Evolutionary conservation across 345 rosid species (phyloP).

Genomic region (Sapria himalayana): DNA sequence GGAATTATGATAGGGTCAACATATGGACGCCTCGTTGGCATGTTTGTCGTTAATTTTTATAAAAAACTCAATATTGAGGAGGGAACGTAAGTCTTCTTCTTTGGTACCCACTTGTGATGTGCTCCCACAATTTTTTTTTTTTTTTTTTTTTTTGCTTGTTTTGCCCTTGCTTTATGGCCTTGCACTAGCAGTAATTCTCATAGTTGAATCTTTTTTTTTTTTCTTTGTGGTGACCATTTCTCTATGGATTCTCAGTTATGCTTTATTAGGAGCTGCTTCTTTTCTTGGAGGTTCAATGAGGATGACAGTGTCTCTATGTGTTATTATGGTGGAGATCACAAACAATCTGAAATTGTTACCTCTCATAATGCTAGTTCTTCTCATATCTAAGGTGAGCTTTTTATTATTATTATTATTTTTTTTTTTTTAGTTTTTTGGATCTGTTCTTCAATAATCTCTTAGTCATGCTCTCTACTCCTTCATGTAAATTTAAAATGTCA

Average conservation of each 20-base stretch:
- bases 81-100: constrained; percentile 65
- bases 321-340: constrained; percentile 93
- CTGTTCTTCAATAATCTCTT: too few relatives aligned
- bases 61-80: constrained; percentile 86
- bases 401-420: too few relatives aligned
- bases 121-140: too few relatives aligned
- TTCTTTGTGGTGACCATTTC: constrained; percentile 6
- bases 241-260: constrained; percentile 39
- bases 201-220: constrained; percentile 3
- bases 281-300: constrained; percentile 99
- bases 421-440: too few relatives aligned
- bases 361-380: constrained; percentile 95
- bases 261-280: constrained; percentile 93
- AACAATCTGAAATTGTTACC: constrained; percentile 84
- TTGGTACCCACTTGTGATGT: too few relatives aligned
- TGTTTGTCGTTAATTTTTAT: constrained; percentile 81
- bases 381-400: constrained; percentile 67
- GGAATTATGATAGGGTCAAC: constrained; percentile 98
- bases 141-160: constrained; percentile 4
- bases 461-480: constrained; percentile 2
- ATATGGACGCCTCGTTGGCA: constrained; percentile 95
- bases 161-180: background rate
- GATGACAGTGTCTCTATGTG: constrained; percentile 94
- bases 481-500: constrained; percentile 4
- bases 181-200: background rate